Percentiles rank a stretch among this genome's conserved stretches.
phyloP scores from a whole-genome alignment of 129 eudicot genomes.

The Oenanthe sinensis region DNA sequence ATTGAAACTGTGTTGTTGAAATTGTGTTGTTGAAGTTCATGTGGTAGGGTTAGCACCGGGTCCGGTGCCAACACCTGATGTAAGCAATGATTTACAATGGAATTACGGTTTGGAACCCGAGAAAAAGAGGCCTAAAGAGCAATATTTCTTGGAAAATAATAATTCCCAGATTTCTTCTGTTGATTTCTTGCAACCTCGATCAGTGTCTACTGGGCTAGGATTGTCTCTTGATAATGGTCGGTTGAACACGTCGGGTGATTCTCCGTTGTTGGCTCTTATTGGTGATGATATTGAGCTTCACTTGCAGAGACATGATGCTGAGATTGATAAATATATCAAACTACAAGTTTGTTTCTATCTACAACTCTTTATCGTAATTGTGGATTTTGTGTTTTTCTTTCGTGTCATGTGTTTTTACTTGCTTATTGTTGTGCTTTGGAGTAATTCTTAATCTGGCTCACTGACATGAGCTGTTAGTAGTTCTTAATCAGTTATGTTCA shows the following conservation, averaged over 20 bases:
- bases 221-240: conserved; percentile 69
- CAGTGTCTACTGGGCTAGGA: conserved; percentile 73
- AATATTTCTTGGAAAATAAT: conserved; percentile 60
- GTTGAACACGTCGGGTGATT: conserved; percentile 68
- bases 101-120: conserved; percentile 41
- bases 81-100: conserved; percentile 50
- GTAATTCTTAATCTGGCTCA: background rate
- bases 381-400: background rate
- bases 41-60: conserved; percentile 73
- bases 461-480: background rate
- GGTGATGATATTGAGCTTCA: conserved; percentile 65
- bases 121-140: conserved; percentile 54
- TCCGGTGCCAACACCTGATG: conserved; percentile 33
- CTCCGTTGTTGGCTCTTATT: conserved; percentile 38
- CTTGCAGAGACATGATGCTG: conserved; percentile 66
- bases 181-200: conserved; percentile 67
- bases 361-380: background rate
- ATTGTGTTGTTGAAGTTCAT: conserved; percentile 39
- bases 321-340: conserved; percentile 63
- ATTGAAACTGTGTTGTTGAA: conserved; percentile 11
- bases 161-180: conserved; percentile 73
- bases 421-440: background rate
- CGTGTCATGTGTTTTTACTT: background rate
- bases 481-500: no score
- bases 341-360: conserved; percentile 36